Percentiles rank a stretch among this genome's conserved stretches.
Conservation (phyloP, 352 stramenopile species). For the Globisporangium mamillatum region DNA sequence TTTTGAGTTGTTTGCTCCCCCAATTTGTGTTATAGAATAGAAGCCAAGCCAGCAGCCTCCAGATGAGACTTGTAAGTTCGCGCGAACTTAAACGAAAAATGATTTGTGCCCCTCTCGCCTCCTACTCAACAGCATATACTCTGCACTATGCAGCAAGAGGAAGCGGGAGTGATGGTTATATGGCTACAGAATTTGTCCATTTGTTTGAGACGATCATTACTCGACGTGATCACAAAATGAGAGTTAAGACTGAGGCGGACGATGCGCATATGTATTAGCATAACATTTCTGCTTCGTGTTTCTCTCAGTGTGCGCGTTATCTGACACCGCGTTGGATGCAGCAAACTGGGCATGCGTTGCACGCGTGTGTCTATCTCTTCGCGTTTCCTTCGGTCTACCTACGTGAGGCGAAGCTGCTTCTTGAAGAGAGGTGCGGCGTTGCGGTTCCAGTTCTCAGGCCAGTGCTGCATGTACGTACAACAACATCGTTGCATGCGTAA, state of each 20-base stretch:
- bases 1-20: constrained; percentile 14
- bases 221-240: too few relatives aligned
- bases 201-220: too few relatives aligned
- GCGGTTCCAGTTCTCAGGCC: constrained; percentile 74
- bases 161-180: background rate
- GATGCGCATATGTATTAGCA: background rate
- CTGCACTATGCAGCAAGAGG: background rate
- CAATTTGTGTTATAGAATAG: background rate
- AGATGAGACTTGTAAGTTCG: too few relatives aligned
- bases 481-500: background rate
- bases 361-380: background rate
- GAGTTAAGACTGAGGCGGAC: too few relatives aligned
- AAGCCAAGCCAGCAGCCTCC: too few relatives aligned
- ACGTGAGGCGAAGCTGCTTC: constrained; percentile 37
- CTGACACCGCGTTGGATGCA: background rate
- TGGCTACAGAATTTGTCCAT: too few relatives aligned
- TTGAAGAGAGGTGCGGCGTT: constrained; percentile 58
- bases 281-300: background rate
- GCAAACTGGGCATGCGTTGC: background rate
- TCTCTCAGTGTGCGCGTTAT: background rate
- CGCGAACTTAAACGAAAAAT: background rate
- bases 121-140: background rate
- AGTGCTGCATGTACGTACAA: constrained; percentile 39
- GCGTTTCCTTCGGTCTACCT: constrained; percentile 14
- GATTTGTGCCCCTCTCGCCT: background rate